A percentile compares a stretch with the other conserved stretches of the same genome.
Conservation (phyloP, 345 rosid genomes). For the Hibiscus syriacus region DNA sequence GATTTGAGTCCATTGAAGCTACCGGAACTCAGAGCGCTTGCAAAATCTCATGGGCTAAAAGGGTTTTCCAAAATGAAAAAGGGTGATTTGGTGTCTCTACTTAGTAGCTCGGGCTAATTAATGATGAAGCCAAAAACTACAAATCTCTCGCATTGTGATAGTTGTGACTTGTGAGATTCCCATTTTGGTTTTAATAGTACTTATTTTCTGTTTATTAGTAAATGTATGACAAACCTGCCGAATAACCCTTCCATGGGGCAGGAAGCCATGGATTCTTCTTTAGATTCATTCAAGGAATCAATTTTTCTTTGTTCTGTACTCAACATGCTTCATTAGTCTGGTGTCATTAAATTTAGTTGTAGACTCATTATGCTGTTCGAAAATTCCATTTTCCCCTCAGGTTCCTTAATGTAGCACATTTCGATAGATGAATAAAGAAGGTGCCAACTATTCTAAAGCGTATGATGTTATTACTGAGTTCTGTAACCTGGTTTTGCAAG, state of each 20-base stretch:
- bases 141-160: not conserved
- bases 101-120: conserved; percentile 30
- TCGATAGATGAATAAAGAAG: not conserved
- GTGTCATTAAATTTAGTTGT: not conserved
- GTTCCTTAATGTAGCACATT: not conserved
- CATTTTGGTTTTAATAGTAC: conserved; percentile 3
- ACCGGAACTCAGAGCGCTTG: conserved; percentile 57
- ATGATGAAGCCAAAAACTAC: conserved; percentile 4
- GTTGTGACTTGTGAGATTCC: conserved; percentile 6
- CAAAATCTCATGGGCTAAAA: conserved; percentile 68
- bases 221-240: not conserved
- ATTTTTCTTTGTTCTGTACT: not conserved
- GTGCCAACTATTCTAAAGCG: not conserved
- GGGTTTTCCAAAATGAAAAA: conserved; percentile 90
- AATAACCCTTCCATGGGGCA: not conserved
- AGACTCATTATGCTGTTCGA: not conserved
- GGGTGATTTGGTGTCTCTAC: conserved; percentile 50
- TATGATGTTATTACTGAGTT: conserved; percentile 33
- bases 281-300: not conserved
- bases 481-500: conserved; percentile 84
- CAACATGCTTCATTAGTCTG: not conserved
- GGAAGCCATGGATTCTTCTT: not conserved
- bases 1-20: conserved; percentile 63
- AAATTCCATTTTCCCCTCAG: not conserved
- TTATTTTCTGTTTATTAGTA: not conserved